These are phyloP conservation scores for Apiospora pterosperma DNA, from an alignment of 2,329 filamentous ascomycete species.

Conservation along the genomic window DNA sequence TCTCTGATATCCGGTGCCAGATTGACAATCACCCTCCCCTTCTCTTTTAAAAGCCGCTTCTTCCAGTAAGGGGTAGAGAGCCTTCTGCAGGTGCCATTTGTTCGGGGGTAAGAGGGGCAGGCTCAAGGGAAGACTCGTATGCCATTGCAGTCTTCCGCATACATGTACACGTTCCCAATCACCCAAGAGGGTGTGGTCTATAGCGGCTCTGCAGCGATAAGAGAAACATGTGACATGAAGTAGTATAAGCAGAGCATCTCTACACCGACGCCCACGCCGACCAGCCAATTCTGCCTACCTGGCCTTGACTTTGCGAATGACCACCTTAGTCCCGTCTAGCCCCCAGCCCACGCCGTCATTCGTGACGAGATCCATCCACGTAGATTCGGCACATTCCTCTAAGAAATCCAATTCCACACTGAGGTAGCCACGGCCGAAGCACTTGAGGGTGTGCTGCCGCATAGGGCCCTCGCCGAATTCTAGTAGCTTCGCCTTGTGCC, in stretches of 20 bases:
- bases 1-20: too few relatives aligned
- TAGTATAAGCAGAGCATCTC: neutral
- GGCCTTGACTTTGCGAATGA: conserved; percentile 63
- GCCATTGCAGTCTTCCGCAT: neutral
- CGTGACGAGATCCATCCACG: conserved; percentile 69
- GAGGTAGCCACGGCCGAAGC: conserved; percentile 79
- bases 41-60: too few relatives aligned
- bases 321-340: conserved; percentile 65
- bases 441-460: conserved; percentile 76
- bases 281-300: conserved; percentile 21
- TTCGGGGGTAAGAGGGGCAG: neutral
- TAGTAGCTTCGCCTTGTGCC: conserved; percentile 75
- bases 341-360: conserved; percentile 82
- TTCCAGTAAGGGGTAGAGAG: neutral
- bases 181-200: neutral
- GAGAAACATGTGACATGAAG: neutral
- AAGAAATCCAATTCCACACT: conserved; percentile 66
- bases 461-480: conserved; percentile 77
- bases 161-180: neutral
- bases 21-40: too few relatives aligned
- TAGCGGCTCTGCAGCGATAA: neutral
- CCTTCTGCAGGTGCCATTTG: neutral
- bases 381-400: conserved; percentile 62
- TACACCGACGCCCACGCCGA: neutral
- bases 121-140: neutral